These are phyloP conservation scores for Podaxis sp. DNA, from an alignment of 768 basidiomycete genomes.

Conservation along the genomic window DNA sequence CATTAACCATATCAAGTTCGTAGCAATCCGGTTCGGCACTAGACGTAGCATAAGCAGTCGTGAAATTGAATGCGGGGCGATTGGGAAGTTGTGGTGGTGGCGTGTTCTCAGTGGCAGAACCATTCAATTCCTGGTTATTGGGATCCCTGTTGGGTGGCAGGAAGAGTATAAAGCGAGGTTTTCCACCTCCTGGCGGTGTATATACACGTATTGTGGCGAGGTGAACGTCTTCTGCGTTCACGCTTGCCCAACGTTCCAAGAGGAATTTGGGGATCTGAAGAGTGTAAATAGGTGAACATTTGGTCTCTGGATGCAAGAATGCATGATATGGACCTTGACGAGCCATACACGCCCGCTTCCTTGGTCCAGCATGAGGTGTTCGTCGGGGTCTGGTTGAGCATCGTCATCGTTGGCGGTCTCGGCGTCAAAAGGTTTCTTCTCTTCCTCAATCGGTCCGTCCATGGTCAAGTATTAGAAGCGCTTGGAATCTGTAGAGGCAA, in stretches of 20 bases:
- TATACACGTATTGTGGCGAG: constrained; percentile 87
- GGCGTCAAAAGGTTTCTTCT: constrained; percentile 70
- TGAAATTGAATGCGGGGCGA: constrained; percentile 33
- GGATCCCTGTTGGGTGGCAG: constrained; percentile 56
- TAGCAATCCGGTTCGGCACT: constrained; percentile 63
- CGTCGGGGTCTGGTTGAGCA: constrained; percentile 72
- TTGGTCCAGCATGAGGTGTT: constrained; percentile 73
- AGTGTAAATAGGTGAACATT: constrained; percentile 2
- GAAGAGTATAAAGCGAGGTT: constrained; percentile 62
- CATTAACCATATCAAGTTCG: constrained; percentile 85
- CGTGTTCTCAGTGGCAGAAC: constrained; percentile 11
- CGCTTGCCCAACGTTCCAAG: constrained; percentile 79
- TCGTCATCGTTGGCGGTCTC: constrained; percentile 54
- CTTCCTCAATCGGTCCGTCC: constrained; percentile 41
- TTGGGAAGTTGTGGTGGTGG: constrained; percentile 20
- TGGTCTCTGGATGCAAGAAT: constrained; percentile 1
- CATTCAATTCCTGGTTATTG: constrained; percentile 12
- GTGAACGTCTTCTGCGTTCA: constrained; percentile 70
- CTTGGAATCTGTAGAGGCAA: background rate
- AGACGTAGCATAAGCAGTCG: constrained; percentile 26
- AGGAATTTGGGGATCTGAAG: constrained; percentile 80
- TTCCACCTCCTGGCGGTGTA: constrained; percentile 38
- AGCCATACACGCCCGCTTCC: constrained; percentile 79
- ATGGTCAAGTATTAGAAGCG: constrained; percentile 1
- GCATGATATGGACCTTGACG: constrained; percentile 61